Base-by-base conservation (phyloP, 1,284 basidiomycete genomes). In the Wolfiporia cocos region DNA sequence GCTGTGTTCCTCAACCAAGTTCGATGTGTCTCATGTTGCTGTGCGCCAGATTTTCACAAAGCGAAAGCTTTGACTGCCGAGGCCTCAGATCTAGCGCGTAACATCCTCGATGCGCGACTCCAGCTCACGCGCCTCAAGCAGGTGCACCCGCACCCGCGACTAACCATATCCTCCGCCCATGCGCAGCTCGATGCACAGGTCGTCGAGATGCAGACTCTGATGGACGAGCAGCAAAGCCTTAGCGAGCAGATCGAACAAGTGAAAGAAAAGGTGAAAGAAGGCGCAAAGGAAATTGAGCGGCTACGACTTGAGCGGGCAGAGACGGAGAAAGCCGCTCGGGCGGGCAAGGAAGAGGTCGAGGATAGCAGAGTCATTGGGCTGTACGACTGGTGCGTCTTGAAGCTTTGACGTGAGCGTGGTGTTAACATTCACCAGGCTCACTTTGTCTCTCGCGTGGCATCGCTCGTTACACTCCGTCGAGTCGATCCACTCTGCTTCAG, bases 101-200 rank as follows among this genome's bases (percentile, higher is more conserved):
- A 85, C 58, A 88, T 92, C 48, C 73, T 87, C 40, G 87, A 92
- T 54, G 79, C 88, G 34, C 81, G 86, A 30, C 74, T 91, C 3
- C 76, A 83, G 4, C 69, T 92, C 29, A 82, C 81, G 7, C 77
- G 90, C 1, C 75, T 92, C 6, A 79, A 86, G 22, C 81, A 88
- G 45, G 76, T 79, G 2, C 78, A 92, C 51, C 89, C 89, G 0
- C 73, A 78, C 18, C 79, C 88, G 41, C 77, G 89, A 5, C 63
- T 92, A 38, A 92, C 90, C 0, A 74, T 86, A 23, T 62, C 76
- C 3, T 69, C 80, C 39, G 90, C 90, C 0, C 78, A 79, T 43
- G 71, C 80, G 44, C 77, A 80, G 45, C 74, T 91, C 3, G 78
- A 80, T 9, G 69, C 71, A 14, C 89, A 92, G 54, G 75, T 83